Percentiles rank a stretch among this genome's conserved stretches.
These are phyloP conservation scores for Astrothelium subdiscretum DNA, from an alignment of 495 filamentous ascomycete genomes.

Conservation along the genomic window DNA sequence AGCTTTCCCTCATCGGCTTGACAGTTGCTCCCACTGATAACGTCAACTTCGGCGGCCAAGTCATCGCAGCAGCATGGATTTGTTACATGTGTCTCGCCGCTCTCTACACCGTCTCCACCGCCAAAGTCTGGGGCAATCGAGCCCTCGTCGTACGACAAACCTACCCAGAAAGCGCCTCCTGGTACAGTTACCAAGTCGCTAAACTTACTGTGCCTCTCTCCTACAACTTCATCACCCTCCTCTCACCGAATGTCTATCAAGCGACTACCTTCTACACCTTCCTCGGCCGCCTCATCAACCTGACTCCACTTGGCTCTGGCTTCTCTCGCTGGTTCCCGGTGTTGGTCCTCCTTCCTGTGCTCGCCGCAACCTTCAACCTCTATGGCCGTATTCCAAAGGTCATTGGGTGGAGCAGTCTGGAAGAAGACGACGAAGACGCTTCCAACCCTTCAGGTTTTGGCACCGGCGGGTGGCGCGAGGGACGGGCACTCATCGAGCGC, in stretches of 20 bases:
- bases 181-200: conserved; percentile 86
- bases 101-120: conserved; percentile 71
- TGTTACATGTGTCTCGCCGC: conserved; percentile 85
- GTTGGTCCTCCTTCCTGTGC: conserved; percentile 72
- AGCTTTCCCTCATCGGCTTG: conserved; percentile 69
- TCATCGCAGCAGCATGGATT: conserved; percentile 77
- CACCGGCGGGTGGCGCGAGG: conserved; percentile 83
- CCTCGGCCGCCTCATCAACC: conserved; percentile 69
- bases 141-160: conserved; percentile 85
- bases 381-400: conserved; percentile 70
- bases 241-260: conserved; percentile 53
- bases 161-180: conserved; percentile 81
- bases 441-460: conserved; percentile 51
- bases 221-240: conserved; percentile 90
- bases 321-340: conserved; percentile 84
- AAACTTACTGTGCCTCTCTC: conserved; percentile 81
- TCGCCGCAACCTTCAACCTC: conserved; percentile 71
- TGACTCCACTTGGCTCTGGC: conserved; percentile 70
- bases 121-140: conserved; percentile 89
- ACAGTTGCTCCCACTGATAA: conserved; percentile 72
- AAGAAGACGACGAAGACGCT: conserved; percentile 65
- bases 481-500: conserved; percentile 82
- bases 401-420: conserved; percentile 64
- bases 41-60: conserved; percentile 57
- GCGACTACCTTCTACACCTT: conserved; percentile 76